These are phyloP conservation scores for Leccinum barrowsii DNA, from an alignment of 768 basidiomycete species.

Conservation along the genomic window DNA sequence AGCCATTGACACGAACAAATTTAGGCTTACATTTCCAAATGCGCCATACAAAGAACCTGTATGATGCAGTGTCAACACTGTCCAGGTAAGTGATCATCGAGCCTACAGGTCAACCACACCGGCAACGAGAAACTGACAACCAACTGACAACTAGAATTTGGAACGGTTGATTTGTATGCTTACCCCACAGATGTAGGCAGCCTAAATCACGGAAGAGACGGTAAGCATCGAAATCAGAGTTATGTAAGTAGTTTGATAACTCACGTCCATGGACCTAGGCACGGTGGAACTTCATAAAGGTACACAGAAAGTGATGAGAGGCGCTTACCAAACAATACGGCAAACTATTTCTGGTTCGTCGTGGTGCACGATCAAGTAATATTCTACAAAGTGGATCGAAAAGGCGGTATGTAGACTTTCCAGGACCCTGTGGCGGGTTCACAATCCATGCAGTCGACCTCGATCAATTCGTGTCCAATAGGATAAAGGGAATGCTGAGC, in stretches of 20 bases:
- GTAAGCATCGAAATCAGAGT: not conserved
- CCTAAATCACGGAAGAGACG: not conserved
- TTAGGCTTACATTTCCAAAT: conserved; percentile 14
- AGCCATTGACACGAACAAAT: not conserved
- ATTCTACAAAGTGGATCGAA: conserved; percentile 13
- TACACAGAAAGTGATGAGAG: not conserved
- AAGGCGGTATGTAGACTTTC: conserved; percentile 14
- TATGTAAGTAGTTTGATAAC: not conserved
- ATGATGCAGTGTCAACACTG: not conserved
- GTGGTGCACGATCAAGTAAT: conserved; percentile 16
- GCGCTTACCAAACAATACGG: conserved; percentile 12
- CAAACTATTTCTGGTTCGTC: not conserved
- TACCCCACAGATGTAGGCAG: conserved; percentile 8
- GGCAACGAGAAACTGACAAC: not conserved
- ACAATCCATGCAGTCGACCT: too few relatives aligned
- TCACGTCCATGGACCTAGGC: conserved; percentile 13
- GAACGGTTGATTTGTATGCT: not conserved
- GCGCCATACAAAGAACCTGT: conserved; percentile 19
- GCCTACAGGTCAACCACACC: conserved; percentile 6
- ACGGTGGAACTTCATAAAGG: not conserved
- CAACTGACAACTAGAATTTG: not conserved
- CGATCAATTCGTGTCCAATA: not conserved
- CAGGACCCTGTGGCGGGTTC: conserved; percentile 4
- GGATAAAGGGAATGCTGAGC: not conserved
- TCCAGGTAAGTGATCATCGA: not conserved